Evolutionary conservation across 1,284 basidiomycete species (phyloP).

Genomic region (Pyrrhoderma lamaoense): DNA sequence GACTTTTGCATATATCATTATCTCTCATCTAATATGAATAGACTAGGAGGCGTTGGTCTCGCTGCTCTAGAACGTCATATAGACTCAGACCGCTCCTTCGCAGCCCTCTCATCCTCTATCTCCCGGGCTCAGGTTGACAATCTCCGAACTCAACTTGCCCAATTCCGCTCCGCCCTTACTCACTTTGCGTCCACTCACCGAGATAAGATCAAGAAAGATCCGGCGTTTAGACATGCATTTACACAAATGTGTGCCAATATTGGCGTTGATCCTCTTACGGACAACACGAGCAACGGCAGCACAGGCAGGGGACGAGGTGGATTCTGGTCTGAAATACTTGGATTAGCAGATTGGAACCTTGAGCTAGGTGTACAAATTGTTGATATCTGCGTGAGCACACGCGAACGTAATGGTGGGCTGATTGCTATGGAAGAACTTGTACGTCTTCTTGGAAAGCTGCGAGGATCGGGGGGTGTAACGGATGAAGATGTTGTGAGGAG

Average conservation of each 20-base stretch:
- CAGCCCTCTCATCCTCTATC: slow-evolving; percentile 72
- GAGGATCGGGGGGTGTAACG: slow-evolving; percentile 46
- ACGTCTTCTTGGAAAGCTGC: slow-evolving; percentile 66
- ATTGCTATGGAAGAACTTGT: slow-evolving; percentile 87
- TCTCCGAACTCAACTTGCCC: slow-evolving; percentile 75
- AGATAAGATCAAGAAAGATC: slow-evolving; percentile 78
- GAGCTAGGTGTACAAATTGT: slow-evolving; percentile 96
- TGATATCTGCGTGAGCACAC: slow-evolving; percentile 88
- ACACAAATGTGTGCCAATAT: slow-evolving; percentile 95
- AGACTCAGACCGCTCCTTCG: slow-evolving; percentile 69
- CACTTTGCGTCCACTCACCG: slow-evolving; percentile 82
- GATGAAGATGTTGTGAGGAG: slow-evolving; percentile 82
- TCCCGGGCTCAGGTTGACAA: slow-evolving; percentile 71
- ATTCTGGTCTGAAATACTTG: slow-evolving; percentile 85
- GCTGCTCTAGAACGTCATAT: slow-evolving; percentile 71
- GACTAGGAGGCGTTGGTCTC: slow-evolving; percentile 35
- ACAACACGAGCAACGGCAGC: slow-evolving; percentile 23
- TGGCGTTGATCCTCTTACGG: slow-evolving; percentile 91
- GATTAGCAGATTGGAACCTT: slow-evolving; percentile 90
- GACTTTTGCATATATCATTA: too few relatives aligned
- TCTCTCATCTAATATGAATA: background rate
- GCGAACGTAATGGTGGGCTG: slow-evolving; percentile 85
- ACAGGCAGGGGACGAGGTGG: slow-evolving; percentile 24
- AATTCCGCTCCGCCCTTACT: slow-evolving; percentile 77
- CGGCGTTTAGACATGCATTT: slow-evolving; percentile 86